These are phyloP conservation scores for Zasmidium citrigriseum DNA, from an alignment of 2,329 filamentous ascomycete species.

Conservation along the genomic window DNA sequence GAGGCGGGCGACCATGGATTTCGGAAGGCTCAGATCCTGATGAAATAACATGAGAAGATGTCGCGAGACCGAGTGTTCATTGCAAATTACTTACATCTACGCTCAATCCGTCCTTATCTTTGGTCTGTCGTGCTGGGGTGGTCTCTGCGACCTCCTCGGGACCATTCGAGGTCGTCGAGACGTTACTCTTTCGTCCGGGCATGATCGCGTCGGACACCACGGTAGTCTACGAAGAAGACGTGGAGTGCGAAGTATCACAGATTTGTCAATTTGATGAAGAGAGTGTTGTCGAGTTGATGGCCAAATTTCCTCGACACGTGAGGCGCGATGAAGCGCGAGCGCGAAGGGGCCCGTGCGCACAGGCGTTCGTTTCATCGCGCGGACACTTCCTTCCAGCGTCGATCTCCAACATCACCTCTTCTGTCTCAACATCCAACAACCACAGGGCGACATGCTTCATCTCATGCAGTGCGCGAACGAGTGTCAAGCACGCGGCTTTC, in stretches of 20 bases:
- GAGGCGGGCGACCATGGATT: slow-evolving; percentile 77
- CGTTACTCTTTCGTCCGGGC: slow-evolving; percentile 52
- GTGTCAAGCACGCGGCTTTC: too few species aligned
- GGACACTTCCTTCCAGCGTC: not conserved
- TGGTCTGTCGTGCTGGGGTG: slow-evolving; percentile 26
- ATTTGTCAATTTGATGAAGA: slow-evolving; percentile 1
- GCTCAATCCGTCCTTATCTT: slow-evolving; percentile 42
- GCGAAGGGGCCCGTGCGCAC: not conserved
- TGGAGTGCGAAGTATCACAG: not conserved
- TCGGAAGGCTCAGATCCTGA: slow-evolving; percentile 57
- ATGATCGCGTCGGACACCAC: slow-evolving; percentile 29
- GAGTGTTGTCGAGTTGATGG: not conserved
- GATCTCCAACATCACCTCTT: slow-evolving; percentile 1
- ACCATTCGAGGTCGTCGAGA: slow-evolving; percentile 41
- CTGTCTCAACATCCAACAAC: not conserved
- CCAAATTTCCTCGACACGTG: slow-evolving; percentile 9
- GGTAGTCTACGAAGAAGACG: not conserved
- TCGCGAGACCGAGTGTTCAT: too few species aligned
- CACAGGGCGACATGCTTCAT: not conserved
- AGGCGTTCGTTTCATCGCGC: not conserved
- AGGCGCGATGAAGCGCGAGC: slow-evolving; percentile 2
- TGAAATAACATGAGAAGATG: not conserved
- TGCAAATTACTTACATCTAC: slow-evolving; percentile 48
- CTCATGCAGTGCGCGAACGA: too few species aligned
- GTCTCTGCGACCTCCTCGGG: slow-evolving; percentile 37